Evolutionary conservation across 495 filamentous ascomycete genomes (phyloP).

Genomic region (Penicillium maclennaniae): DNA sequence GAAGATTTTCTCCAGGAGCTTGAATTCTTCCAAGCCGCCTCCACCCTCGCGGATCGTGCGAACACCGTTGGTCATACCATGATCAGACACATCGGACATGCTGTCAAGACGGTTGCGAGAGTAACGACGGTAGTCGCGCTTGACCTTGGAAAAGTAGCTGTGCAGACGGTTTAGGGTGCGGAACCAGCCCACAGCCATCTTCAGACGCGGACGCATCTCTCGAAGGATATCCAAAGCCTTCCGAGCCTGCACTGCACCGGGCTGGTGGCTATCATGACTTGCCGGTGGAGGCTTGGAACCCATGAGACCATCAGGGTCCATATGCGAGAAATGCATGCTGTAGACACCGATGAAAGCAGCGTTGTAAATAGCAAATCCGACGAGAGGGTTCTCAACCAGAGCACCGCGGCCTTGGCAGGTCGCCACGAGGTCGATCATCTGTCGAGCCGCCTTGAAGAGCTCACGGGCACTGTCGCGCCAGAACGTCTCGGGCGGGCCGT

Average conservation of each 20-base stretch:
- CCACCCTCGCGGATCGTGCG: constrained; percentile 50
- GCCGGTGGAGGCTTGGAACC: constrained; percentile 19
- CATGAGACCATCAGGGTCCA: constrained; percentile 68
- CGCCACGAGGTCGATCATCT: constrained; percentile 71
- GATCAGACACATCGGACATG: constrained; percentile 33
- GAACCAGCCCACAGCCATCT: constrained; percentile 70
- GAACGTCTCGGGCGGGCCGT: constrained; percentile 52
- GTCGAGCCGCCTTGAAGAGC: constrained; percentile 67
- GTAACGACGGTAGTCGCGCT: constrained; percentile 53
- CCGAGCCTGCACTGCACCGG: constrained; percentile 39
- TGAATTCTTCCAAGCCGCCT: constrained; percentile 71
- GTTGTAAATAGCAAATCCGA: constrained; percentile 78
- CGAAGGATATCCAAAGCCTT: constrained; percentile 52
- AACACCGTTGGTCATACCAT: constrained; percentile 33
- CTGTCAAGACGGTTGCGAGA: constrained; percentile 40
- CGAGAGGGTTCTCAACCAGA: constrained; percentile 74
- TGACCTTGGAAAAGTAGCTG: constrained; percentile 61
- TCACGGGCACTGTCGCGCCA: constrained; percentile 74
- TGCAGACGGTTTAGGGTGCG: constrained; percentile 64
- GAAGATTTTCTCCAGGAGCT: constrained; percentile 53
- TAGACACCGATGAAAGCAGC: constrained; percentile 72
- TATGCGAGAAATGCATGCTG: constrained; percentile 68
- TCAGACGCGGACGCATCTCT: constrained; percentile 62
- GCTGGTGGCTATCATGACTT: constrained; percentile 28
- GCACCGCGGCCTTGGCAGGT: constrained; percentile 67